Base-by-base conservation (phyloP, 2,329 filamentous ascomycete genomes). In the Knoxdaviesia proteae region DNA sequence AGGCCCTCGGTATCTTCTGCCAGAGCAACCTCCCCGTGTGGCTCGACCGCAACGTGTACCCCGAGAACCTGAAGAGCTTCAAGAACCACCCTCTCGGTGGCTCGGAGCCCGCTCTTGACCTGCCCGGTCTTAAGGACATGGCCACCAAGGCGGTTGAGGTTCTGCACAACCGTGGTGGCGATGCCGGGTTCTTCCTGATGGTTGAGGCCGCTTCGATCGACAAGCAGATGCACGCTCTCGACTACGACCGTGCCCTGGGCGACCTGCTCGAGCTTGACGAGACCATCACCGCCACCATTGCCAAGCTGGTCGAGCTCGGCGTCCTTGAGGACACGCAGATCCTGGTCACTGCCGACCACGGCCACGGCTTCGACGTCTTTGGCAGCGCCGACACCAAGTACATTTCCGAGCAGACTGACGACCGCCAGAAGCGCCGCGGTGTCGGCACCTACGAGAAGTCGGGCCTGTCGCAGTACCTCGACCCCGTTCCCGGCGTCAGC, bases 111-210 rank as follows among this genome's bases (percentile, higher is more conserved):
- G 82, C 82, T 5, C 65, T 69, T 6, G 82, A 90, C 53, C 73
- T 88, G 32, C 84, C 84, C 1, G 84, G 84, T 5, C 73, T 90
- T 41, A 88, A 84, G 61, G 81, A 90, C 38, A 92, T 92, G 84
- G 87, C 84, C 0, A 65, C 87, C 51, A 92, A 92, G 64, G 83
- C 83, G 30, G 71, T 90, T 41, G 81, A 88, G 46, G 74, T 88
- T 42, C 71, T 90, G n/a, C 62, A 79, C 56, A 66, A 66, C 36
- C 68, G 73, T 45, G 74, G 76, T 32, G 69, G 69, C 34, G 68
- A 79, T 45, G 69, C 81, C 46, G 84, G 84, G 5, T 92, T 80
- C 70, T 84, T 90, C 67, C 68, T 92, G 53, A 90, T 92, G 83
- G 76, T 77, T 8, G 84, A 92, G 58, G 84, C 79, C 31, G 84